Evolutionary conservation across 441 rosid genomes (phyloP).

Genomic region (Adansonia grandidieri): DNA sequence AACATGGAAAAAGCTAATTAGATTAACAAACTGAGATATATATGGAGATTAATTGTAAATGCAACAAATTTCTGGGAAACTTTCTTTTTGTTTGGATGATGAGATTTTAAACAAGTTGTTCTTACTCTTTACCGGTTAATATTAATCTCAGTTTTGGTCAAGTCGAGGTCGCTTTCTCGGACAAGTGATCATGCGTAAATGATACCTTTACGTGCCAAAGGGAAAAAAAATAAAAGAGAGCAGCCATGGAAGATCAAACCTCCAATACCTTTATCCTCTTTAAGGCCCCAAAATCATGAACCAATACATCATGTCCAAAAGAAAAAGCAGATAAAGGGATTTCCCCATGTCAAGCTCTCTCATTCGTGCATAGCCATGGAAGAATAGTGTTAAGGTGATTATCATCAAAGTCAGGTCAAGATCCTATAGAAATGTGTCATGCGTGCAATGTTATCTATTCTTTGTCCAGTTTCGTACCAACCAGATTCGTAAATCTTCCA

Average conservation of each 20-base stretch:
- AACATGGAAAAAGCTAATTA: neutral
- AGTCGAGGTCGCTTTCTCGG: conserved; percentile 8
- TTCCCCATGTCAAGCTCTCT: too few relatives aligned
- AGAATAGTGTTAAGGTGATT: too few relatives aligned
- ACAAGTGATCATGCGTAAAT: neutral
- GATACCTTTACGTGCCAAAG: neutral
- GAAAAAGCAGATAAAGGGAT: neutral
- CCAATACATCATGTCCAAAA: neutral
- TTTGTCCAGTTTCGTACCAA: too few relatives aligned
- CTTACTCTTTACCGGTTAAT: neutral
- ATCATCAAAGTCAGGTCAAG: too few relatives aligned
- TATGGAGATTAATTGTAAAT: neutral
- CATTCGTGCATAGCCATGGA: neutral
- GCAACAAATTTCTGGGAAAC: neutral
- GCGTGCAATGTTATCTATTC: too few relatives aligned
- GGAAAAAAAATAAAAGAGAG: neutral
- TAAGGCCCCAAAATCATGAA: neutral
- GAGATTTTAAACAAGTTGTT: too few relatives aligned
- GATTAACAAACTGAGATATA: neutral
- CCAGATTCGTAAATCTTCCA: too few relatives aligned
- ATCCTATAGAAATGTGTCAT: too few relatives aligned
- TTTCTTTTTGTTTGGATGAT: neutral
- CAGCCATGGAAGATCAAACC: neutral
- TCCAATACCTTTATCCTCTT: neutral
- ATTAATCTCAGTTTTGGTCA: neutral